Evolutionary conservation across 208 protist genomes (phyloP).

Genomic region (Porcisia deanei): DNA sequence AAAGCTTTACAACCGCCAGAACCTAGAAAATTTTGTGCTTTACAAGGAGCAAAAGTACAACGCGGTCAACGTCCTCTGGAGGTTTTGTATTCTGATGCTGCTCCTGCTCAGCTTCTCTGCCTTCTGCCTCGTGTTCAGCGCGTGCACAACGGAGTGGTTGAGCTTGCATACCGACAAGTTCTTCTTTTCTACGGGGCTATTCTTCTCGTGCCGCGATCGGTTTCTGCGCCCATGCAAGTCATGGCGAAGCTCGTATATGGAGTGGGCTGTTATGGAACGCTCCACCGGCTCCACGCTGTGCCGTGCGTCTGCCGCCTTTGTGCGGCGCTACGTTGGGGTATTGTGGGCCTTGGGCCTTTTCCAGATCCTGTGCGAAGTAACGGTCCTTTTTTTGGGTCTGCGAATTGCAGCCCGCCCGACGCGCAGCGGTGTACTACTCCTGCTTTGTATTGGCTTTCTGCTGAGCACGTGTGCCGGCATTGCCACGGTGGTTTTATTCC

Average conservation of each 20-base stretch:
- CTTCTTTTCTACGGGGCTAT: conserved; percentile 51
- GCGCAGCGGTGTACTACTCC: conserved; percentile 34
- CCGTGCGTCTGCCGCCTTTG: conserved; percentile 29
- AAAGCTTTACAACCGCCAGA: conserved; percentile 26
- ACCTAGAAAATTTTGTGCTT: conserved; percentile 53
- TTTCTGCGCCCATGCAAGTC: conserved; percentile 36
- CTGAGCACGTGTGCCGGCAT: conserved; percentile 38
- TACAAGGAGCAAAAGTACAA: conserved; percentile 89
- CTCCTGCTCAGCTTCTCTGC: conserved; percentile 45
- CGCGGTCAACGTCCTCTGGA: conserved; percentile 60
- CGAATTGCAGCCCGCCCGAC: conserved; percentile 57
- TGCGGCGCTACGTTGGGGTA: conserved; percentile 34
- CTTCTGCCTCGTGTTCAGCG: conserved; percentile 54
- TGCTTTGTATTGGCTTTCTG: conserved; percentile 36
- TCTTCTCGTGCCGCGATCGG: conserved; percentile 45
- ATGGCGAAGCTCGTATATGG: conserved; percentile 23
- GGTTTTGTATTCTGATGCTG: conserved; percentile 51
- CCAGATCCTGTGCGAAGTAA: conserved; percentile 37
- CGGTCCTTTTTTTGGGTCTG: conserved; percentile 30
- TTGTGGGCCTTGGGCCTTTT: conserved; percentile 59
- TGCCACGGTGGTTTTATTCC: conserved; percentile 51
- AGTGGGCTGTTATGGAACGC: conserved; percentile 31
- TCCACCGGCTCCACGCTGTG: conserved; percentile 46
- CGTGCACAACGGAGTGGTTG: conserved; percentile 61
- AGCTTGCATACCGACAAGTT: conserved; percentile 25